Evolutionary conservation across 208 protist genomes (phyloP).

Genomic region (Naegleria gruberi): DNA sequence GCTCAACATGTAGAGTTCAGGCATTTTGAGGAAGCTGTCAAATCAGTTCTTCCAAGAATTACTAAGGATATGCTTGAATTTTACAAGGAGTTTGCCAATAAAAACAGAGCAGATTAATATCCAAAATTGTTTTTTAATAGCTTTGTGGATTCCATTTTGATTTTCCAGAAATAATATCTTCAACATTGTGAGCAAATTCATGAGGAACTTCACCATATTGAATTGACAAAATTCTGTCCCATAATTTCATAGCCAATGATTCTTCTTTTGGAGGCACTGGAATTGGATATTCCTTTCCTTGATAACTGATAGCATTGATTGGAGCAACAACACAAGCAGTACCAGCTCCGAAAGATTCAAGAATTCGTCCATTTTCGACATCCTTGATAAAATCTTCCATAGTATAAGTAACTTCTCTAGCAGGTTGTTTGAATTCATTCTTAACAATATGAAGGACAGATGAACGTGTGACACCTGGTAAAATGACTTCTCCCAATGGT

Average conservation of each 20-base stretch:
- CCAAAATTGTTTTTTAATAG: too few species aligned
- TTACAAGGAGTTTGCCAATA: slow-evolving; percentile 30
- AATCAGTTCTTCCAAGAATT: slow-evolving; percentile 44
- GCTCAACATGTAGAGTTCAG: slow-evolving; percentile 40
- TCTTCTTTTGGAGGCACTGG: background rate
- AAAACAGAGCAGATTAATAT: background rate
- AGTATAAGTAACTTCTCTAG: slow-evolving; percentile 44
- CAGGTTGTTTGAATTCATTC: slow-evolving; percentile 48
- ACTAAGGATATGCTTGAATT: slow-evolving; percentile 41
- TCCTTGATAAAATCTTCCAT: slow-evolving; percentile 54
- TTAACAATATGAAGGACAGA: slow-evolving; percentile 56
- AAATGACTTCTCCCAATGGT: slow-evolving; percentile 56
- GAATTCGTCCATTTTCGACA: slow-evolving; percentile 48
- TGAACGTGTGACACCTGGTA: slow-evolving; percentile 72
- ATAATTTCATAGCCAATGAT: background rate
- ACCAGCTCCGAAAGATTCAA: slow-evolving; percentile 71
- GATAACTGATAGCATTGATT: slow-evolving; percentile 50
- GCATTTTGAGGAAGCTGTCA: slow-evolving; percentile 55
- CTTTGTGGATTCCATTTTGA: background rate
- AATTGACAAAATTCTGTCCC: background rate
- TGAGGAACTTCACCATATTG: background rate
- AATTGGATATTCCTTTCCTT: background rate
- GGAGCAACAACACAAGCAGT: slow-evolving; percentile 67
- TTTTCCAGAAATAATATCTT: background rate
- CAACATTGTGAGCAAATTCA: background rate